Conservation (phyloP, 192 early-diverging fungal genomes). For the Radiomyces spectabilis region DNA sequence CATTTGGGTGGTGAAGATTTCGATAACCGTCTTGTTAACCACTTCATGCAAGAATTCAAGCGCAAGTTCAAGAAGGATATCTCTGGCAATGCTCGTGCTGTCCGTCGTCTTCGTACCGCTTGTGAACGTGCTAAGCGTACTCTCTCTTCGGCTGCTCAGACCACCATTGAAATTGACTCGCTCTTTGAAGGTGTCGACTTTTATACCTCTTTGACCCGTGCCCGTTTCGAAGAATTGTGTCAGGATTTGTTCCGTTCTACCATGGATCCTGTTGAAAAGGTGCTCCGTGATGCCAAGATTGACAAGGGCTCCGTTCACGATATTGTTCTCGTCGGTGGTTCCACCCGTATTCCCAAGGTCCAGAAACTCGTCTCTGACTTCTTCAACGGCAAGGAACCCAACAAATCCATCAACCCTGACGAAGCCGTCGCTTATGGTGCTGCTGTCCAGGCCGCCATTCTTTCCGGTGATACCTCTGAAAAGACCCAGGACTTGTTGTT, state of each 20-base stretch:
- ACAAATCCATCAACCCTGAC: slow-evolving; percentile 98
- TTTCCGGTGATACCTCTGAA: slow-evolving; percentile 89
- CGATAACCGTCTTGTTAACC: slow-evolving; percentile 92
- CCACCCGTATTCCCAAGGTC: slow-evolving; percentile 98
- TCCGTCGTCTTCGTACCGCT: slow-evolving; percentile 93
- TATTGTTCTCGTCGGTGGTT: slow-evolving; percentile 95
- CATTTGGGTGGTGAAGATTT: slow-evolving; percentile 98
- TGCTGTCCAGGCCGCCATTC: slow-evolving; percentile 92
- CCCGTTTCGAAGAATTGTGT: slow-evolving; percentile 97
- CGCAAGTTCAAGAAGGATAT: slow-evolving; percentile 96
- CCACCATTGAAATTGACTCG: slow-evolving; percentile 92
- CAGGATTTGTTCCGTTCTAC: slow-evolving; percentile 91
- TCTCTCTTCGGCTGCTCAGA: slow-evolving; percentile 87
- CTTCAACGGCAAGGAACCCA: slow-evolving; percentile 98
- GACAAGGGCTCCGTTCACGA: slow-evolving; percentile 86
- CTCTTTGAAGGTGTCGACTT: slow-evolving; percentile 95
- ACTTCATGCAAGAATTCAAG: slow-evolving; percentile 95
- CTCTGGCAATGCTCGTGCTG: slow-evolving; percentile 76
- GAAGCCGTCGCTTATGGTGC: slow-evolving; percentile 98
- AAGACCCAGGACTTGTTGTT: slow-evolving; percentile 91
- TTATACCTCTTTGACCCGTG: slow-evolving; percentile 96
- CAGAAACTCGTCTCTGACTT: slow-evolving; percentile 95
- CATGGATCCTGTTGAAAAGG: slow-evolving; percentile 92
- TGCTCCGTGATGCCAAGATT: slow-evolving; percentile 91
- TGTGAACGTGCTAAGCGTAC: slow-evolving; percentile 96